phyloP scores from a whole-genome alignment of 176 grass and related monocot species.

The Ampelocalamus luodianensis region DNA sequence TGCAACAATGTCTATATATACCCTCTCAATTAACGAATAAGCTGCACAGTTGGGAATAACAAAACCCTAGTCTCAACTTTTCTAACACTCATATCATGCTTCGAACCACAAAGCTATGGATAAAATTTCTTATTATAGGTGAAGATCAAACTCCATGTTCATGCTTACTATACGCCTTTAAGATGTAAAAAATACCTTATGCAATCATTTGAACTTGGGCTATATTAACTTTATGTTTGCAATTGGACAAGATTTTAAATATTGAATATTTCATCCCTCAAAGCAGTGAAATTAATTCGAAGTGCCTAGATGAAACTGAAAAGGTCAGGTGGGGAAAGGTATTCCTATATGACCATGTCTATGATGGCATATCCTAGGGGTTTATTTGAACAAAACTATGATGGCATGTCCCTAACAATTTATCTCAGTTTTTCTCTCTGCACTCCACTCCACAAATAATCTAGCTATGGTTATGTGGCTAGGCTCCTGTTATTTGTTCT shows the following conservation, averaged over 20 bases:
- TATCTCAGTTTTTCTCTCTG: background rate
- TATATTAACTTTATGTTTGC: slow-evolving; percentile 17
- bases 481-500: slow-evolving; percentile 13
- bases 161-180: slow-evolving; percentile 15
- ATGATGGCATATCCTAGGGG: background rate
- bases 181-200: background rate
- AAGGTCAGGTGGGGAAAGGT: background rate
- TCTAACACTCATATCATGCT: background rate
- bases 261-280: background rate
- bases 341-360: background rate
- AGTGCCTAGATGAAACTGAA: slow-evolving; percentile 7
- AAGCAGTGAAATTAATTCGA: background rate
- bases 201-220: background rate
- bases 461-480: background rate
- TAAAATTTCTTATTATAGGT: background rate
- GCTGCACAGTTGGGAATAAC: too few species aligned
- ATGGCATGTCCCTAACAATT: background rate
- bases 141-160: slow-evolving; percentile 16
- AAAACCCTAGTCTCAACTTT: too few species aligned
- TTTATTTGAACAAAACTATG: slow-evolving; percentile 7
- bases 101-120: background rate
- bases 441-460: background rate
- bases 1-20: too few species aligned
- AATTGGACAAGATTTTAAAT: background rate
- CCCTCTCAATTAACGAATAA: too few species aligned